Evolutionary conservation across 768 basidiomycete species (phyloP).

Genomic region (Kwoniella heveanensis): DNA sequence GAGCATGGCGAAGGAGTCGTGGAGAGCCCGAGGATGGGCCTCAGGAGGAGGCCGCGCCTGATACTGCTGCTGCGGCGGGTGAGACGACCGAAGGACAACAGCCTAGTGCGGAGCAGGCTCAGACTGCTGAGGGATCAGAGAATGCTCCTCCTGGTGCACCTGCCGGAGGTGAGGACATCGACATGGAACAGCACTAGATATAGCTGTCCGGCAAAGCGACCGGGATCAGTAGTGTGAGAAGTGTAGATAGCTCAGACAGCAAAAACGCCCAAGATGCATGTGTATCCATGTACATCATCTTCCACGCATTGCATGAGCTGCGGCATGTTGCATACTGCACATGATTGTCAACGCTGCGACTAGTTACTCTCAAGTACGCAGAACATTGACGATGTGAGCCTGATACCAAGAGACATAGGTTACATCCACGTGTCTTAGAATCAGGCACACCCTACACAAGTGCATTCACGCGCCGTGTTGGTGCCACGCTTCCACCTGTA

Average conservation of each 20-base stretch:
- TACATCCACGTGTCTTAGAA: too few species aligned
- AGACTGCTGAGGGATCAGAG: conserved; percentile 46
- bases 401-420: too few species aligned
- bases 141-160: conserved; percentile 47
- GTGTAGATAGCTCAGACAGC: neutral
- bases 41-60: conserved; percentile 32
- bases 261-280: neutral
- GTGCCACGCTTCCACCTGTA: too few species aligned
- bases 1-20: conserved; percentile 67
- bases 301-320: too few species aligned
- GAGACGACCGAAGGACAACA: conserved; percentile 28
- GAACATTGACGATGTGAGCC: too few species aligned
- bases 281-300: too few species aligned
- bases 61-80: conserved; percentile 10
- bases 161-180: conserved; percentile 33
- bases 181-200: conserved; percentile 29
- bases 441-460: too few species aligned
- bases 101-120: conserved; percentile 26
- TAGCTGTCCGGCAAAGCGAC: neutral
- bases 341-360: too few species aligned
- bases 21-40: conserved; percentile 49
- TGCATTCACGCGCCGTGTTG: conserved; percentile 2
- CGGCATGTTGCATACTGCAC: too few species aligned
- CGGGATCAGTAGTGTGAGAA: neutral
- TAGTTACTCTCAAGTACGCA: too few species aligned